Conservation (phyloP, 108 stramenopile species). For the Mediolabrus comicus region DNA sequence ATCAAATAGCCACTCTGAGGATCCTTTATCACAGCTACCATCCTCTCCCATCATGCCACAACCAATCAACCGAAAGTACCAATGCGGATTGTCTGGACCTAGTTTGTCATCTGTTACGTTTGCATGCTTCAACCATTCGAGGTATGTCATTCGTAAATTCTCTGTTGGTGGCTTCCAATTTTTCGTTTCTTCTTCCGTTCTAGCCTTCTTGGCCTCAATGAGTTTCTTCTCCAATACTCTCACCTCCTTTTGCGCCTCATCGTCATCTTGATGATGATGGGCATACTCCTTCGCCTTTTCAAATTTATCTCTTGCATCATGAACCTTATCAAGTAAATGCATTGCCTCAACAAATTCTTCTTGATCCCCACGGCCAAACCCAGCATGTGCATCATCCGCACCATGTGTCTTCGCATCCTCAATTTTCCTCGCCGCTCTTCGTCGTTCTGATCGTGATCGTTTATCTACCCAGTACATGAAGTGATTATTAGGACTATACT, state of each 20-base stretch:
- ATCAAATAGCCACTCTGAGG: slow-evolving; percentile 74
- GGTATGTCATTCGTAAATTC: slow-evolving; percentile 72
- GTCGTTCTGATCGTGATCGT: slow-evolving; percentile 31
- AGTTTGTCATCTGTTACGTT: slow-evolving; percentile 64
- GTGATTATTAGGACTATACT: slow-evolving; percentile 86
- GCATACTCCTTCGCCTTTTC: slow-evolving; percentile 16
- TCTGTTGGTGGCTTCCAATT: slow-evolving; percentile 82
- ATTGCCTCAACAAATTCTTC: slow-evolving; percentile 31
- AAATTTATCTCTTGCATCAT: slow-evolving; percentile 7
- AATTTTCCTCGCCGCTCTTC: slow-evolving; percentile 18
- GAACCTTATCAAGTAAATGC: slow-evolving; percentile 17
- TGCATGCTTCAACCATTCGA: slow-evolving; percentile 84
- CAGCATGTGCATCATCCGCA: slow-evolving; percentile 29
- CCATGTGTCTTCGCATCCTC: slow-evolving; percentile 16
- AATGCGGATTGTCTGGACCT: slow-evolving; percentile 79
- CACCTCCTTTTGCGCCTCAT: slow-evolving; percentile 19
- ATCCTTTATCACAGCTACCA: slow-evolving; percentile 61
- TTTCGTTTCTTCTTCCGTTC: slow-evolving; percentile 7
- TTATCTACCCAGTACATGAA: slow-evolving; percentile 93
- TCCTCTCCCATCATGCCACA: slow-evolving; percentile 49
- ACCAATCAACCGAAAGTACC: slow-evolving; percentile 91
- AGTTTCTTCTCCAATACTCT: slow-evolving; percentile 11
- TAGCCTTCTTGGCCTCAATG: slow-evolving; percentile 11
- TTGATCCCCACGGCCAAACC: slow-evolving; percentile 42
- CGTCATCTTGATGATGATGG: slow-evolving; percentile 26